Base-by-base conservation (phyloP, 306 rosid genomes). In the Citrullus amarus region DNA sequence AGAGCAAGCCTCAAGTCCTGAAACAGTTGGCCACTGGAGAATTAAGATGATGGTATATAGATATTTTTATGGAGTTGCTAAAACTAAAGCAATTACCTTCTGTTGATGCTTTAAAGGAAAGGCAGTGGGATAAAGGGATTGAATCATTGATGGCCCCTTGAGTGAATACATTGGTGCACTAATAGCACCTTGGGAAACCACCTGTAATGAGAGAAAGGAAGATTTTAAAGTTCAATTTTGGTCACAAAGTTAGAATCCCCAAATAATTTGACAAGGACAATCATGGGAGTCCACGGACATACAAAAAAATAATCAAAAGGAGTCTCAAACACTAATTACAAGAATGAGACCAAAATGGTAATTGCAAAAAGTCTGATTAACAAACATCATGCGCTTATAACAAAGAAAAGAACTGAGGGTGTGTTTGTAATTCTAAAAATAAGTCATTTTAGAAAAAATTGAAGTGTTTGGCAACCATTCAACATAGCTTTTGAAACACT, bases 1-100 rank as follows among this genome's bases (percentile, higher is more conserved):
- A 95, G 86, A 50, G 97, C 97, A 81, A 95, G 98, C 86, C 98
- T 95, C 80, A 95, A 76, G 85, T 95, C 98, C 98, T 95, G 87
- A 38, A 81, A 84, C 70, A 51, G 22, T 48, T 48, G 25, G 61
- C 46, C 61, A 12, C 61, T 9, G 48, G 44, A 73, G 77, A 70
- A 73, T 15, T 18, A 65, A 8, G 50, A 36, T 34, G 55, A 13
- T 44, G 56, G 9, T 25, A 43, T 63, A 5, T 67, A 68, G 11
- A 69, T 25, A 25, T 44, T 32, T 67, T 30, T 39, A 69, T 69
- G 36, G 6, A 69, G 75, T 69, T 69, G 32, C 56, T 70, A 25
- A 51, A 73, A 30, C 14, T 28, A 55, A n/a, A 76, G 86, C 70
- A 54, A 72, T 46, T 73, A 91, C 98, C 97, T 95, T 95, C 84